Conservation (phyloP, 2,329 filamentous ascomycete genomes). For the Paecilomyces sp. region DNA sequence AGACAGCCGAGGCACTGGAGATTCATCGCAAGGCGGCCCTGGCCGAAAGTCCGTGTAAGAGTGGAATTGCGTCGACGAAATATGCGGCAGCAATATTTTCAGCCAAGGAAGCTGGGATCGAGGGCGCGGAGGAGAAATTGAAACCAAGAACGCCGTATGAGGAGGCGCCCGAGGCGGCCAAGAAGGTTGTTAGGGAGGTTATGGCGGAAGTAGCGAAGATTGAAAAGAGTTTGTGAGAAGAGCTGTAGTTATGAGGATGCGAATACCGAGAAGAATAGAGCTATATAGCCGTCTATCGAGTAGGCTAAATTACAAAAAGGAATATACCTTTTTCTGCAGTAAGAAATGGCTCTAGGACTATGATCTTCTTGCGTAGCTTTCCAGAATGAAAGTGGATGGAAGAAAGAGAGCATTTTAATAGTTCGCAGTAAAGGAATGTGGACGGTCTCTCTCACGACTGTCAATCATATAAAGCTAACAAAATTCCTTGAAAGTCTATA, state of each 20-base stretch:
- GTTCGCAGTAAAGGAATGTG: too few relatives aligned
- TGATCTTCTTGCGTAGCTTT: too few relatives aligned
- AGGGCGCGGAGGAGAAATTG: constrained; percentile 52
- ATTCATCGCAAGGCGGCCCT: constrained; percentile 57
- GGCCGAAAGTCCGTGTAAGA: constrained; percentile 59
- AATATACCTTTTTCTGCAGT: too few relatives aligned
- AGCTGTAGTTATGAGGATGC: not conserved
- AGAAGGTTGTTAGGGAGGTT: constrained; percentile 33
- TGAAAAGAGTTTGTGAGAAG: constrained; percentile 22
- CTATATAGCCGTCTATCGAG: too few relatives aligned
- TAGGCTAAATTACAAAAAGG: too few relatives aligned
- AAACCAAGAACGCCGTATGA: constrained; percentile 57
- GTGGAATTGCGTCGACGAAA: constrained; percentile 61
- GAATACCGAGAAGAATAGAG: not conserved
- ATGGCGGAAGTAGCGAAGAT: constrained; percentile 36
- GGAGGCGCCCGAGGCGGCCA: constrained; percentile 35
- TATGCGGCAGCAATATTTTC: constrained; percentile 58
- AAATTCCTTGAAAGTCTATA: too few relatives aligned
- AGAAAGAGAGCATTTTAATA: too few relatives aligned
- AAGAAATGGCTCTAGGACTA: too few relatives aligned
- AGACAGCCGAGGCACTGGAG: constrained; percentile 50
- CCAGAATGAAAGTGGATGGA: too few relatives aligned
- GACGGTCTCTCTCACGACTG: too few relatives aligned
- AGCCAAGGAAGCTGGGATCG: constrained; percentile 53
- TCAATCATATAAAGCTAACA: too few relatives aligned